Conservation (phyloP, 2,329 filamentous ascomycete species). For the Fusarium odoratissimum region DNA sequence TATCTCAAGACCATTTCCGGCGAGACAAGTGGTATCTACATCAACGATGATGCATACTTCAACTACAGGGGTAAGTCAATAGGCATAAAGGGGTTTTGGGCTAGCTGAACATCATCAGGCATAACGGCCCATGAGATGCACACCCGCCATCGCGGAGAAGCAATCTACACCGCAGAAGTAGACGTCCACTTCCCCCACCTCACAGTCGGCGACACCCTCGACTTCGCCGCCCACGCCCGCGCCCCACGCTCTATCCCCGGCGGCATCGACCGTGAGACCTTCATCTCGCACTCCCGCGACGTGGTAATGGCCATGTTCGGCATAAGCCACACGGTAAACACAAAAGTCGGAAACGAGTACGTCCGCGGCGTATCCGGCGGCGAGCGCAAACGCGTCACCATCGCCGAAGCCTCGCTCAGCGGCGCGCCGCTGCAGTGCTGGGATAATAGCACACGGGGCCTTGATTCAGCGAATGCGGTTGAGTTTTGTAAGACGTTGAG, state of each 20-base stretch:
- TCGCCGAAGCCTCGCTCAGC: conserved; percentile 49
- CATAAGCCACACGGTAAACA: conserved; percentile 75
- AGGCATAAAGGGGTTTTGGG: fast-evolving
- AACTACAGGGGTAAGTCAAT: conserved; percentile 76
- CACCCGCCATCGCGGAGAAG: conserved; percentile 70
- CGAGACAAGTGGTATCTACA: conserved; percentile 79
- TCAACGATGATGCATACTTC: conserved; percentile 75
- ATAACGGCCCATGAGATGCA: conserved; percentile 42
- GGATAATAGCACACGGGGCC: conserved; percentile 74
- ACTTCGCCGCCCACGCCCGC: conserved; percentile 76
- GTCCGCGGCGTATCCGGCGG: conserved; percentile 68
- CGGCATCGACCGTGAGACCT: conserved; percentile 63
- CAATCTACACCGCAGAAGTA: conserved; percentile 84
- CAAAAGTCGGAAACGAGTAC: conserved; percentile 76
- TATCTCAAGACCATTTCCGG: conserved; percentile 84
- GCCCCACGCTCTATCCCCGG: conserved; percentile 69
- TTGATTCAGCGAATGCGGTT: conserved; percentile 74
- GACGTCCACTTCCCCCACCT: conserved; percentile 82
- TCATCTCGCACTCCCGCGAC: conserved; percentile 71
- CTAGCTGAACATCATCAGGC: conserved; percentile 8
- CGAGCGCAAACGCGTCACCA: conserved; percentile 58
- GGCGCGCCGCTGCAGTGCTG: conserved; percentile 70
- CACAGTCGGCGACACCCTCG: conserved; percentile 79
- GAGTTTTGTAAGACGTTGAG: conserved; percentile 73
- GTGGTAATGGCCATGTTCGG: conserved; percentile 79